Evolutionary conservation across 352 stramenopile species (phyloP).

Genomic region (Globisporangium radiosum): DNA sequence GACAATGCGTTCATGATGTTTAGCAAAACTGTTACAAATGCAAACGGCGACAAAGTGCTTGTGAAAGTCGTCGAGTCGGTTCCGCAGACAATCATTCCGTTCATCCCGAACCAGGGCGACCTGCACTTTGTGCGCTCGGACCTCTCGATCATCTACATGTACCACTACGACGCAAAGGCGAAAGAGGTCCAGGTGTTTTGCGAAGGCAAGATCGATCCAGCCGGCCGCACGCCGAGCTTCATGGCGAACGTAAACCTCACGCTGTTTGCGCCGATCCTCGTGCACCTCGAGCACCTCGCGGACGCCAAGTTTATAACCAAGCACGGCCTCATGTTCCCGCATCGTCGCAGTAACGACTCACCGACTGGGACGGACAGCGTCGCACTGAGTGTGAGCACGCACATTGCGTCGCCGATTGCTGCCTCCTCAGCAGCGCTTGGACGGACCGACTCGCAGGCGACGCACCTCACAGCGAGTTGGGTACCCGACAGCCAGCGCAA

Average conservation of each 20-base stretch:
- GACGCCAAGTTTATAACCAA: slow-evolving; percentile 83
- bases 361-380: slow-evolving; percentile 1
- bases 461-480: slow-evolving; percentile 38
- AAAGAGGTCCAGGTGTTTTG: slow-evolving; percentile 64
- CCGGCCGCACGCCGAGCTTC: slow-evolving; percentile 39
- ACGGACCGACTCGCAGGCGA: background rate
- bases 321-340: slow-evolving; percentile 62
- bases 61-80: slow-evolving; percentile 58
- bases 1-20: slow-evolving; percentile 64
- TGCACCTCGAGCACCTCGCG: slow-evolving; percentile 58
- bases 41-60: slow-evolving; percentile 45
- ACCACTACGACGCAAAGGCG: slow-evolving; percentile 41
- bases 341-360: slow-evolving; percentile 6
- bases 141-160: slow-evolving; percentile 58
- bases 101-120: slow-evolving; percentile 16
- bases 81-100: slow-evolving; percentile 36
- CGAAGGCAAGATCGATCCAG: slow-evolving; percentile 48
- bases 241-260: slow-evolving; percentile 55
- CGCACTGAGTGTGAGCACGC: slow-evolving; percentile 28
- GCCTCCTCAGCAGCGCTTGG: slow-evolving; percentile 15
- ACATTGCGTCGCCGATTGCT: slow-evolving; percentile 20
- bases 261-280: slow-evolving; percentile 48
- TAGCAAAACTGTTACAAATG: slow-evolving; percentile 33
- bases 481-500: slow-evolving; percentile 55
- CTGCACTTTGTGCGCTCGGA: slow-evolving; percentile 47